Base-by-base conservation (phyloP, 2,329 filamentous ascomycete genomes). In the Onygenales sp. region DNA sequence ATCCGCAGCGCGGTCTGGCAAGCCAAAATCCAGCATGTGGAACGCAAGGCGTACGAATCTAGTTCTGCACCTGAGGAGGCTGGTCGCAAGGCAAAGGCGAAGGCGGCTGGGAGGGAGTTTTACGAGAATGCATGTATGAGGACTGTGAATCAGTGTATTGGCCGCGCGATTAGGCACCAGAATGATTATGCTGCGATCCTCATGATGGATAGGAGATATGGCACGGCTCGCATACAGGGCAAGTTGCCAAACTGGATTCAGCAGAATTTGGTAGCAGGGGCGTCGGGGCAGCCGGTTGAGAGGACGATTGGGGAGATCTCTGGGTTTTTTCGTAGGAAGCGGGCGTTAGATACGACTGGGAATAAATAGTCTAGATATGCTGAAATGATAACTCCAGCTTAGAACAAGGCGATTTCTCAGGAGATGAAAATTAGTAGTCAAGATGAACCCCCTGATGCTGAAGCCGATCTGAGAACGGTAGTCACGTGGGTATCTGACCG, bases 81-180 rank as follows among this genome's bases (percentile, higher is more conserved):
- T 17, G 17, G 58, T 50, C 64, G 63, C 53, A 66, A 61, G 54
- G 64, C 64, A 43, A 64, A 64, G 39, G 72, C 74, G 7, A 75
- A 74, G 47, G 65, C 65, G 14, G 73, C 84, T 4, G 84, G 86
- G 2, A 75, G 85, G 51, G 87, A 92, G 56, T 95, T 89, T 64
- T 95, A 94, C 65, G 90, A 96, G 67, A 97, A 97, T 66, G 83
- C 89, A 0, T 96, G 91, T 68, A 96, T 98, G 91, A 80, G 93
- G 41, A 89, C 91, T 4, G 93, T 98, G 4, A 98, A 98, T 68
- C 93, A 98, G 74, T 93, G 89, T 65, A 91, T 98, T 60, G 93
- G 93, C 0, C 78, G 93, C 55, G 93, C 90, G 1, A 96, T 98
- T 62, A 78, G 93, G 46, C 93, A 98, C 66, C 80, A 79, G 53